Evolutionary conservation across 352 stramenopile species (phyloP), one percentile per base, ranked within the genome.

Genomic region (Aphanomyces invadans): DNA sequence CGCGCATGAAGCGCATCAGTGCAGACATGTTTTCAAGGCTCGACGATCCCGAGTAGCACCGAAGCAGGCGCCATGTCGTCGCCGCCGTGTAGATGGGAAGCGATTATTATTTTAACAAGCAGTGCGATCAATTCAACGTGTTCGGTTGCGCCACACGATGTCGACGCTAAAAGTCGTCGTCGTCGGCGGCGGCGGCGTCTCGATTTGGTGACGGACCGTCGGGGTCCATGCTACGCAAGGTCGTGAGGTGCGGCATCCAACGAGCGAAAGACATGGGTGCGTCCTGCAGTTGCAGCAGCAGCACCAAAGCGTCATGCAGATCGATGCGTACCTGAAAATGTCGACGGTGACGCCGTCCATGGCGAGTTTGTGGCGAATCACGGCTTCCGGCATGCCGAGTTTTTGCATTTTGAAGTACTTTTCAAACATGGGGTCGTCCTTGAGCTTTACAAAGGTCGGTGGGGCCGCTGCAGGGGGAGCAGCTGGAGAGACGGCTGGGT

Each of bases 371-470:
- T 93, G 84, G 31, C 85, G 76, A 71, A 93, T 90, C 2, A 87
- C 74, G 0, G 78, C 80, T 44, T 93, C 84, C 0, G 84, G 82
- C 72, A 93, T 83, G 0, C 81, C 82, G 44, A 93, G 73, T 61
- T 90, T 91, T 38, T 79, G 73, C 84, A 93, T 93, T 70, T 75
- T 89, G 61, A 93, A 93, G 70, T 91, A 92, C 81, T 89, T 91
- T 61, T 79, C 71, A 70, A 84, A 93, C 9, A 62, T 76, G 11
- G 83, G 85, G 51, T 93, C 85, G 57, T 93, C 82, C 65, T 93
- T 91, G 0, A 93, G 66, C 66, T 91, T 90, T 31, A 93, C 11
- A 79, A 76, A 42, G 75, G 64, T 0, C 66, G 69, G 28, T 76
- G 66, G n/a, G 15, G 54, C 17, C 10, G 46, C 26, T 54, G n/a